Evolutionary conservation across 2,329 filamentous ascomycete species (phyloP), one percentile per base, ranked within the genome.

Genomic region (Aaosphaeria pasadenensis): DNA sequence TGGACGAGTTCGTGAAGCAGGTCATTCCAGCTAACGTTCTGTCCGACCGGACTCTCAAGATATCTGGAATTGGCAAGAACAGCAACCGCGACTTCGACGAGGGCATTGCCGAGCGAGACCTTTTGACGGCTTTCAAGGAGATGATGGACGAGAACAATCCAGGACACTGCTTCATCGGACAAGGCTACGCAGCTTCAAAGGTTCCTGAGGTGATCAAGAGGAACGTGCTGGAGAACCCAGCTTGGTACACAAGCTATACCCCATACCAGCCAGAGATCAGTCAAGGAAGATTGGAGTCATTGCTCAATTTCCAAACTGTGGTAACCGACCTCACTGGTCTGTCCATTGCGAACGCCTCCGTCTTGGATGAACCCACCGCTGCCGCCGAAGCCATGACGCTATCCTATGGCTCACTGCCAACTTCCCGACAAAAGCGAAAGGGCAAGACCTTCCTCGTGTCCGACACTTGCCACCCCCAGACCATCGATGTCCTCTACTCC

Each of bases 231-330:
- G 91, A 97, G 77, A 92, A 88, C 69, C 92, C 92, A 5, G 91
- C 86, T 7, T 97, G 92, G 92, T 97, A 97, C 71, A 97, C 92
- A 38, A 96, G 91, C 74, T 96, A 97, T 71, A 96, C 92, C 0
- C 92, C 92, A 11, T 97, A 96, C 73, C 92, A 97, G 75, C 88
- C 92, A 2, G 92, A 97, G 74, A 96, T 97, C 76, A 96, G 91
- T 69, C 92, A 97, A 74, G 92, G 92, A 33, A 85, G 92, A 47
- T 74, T 97, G 53, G 90, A 96, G 77, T 95, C 90, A 5, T 77
- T 97, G 46, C 77, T 97, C 54, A 97, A 97, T 77, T 97, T 91
- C 76, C 92, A 97, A 77, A 97, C 92, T 13, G 79, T 97, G 76
- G 87, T 95, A 6, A 85, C 86, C 2, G 92, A 96, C 66, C 77